A percentile compares a stretch with the other conserved stretches of the same genome.
Evolutionary conservation across 1,139 yeast genomes (phyloP).

Genomic region (Sugiyamaella neomexicana): DNA sequence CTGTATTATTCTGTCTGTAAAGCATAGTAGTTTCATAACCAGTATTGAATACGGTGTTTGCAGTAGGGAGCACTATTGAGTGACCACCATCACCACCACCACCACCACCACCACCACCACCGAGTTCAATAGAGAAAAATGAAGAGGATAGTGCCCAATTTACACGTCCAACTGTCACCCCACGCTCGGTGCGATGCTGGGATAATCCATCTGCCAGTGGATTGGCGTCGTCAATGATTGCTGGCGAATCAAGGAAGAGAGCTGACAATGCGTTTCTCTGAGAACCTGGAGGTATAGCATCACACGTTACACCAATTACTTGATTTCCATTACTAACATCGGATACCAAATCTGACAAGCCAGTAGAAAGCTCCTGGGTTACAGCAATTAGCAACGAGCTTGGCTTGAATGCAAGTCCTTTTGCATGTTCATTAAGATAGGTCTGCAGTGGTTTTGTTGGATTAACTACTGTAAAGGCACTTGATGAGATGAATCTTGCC

Average conservation of each 20-base stretch:
- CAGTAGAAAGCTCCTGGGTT: conserved; percentile 33
- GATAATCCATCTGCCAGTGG: conserved; percentile 19
- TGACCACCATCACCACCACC: too few relatives aligned
- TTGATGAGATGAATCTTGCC: not conserved
- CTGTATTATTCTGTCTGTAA: conserved; percentile 7
- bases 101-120: not conserved
- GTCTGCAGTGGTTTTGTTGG: conserved; percentile 21
- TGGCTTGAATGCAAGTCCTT: conserved; percentile 7
- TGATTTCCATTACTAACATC: conserved; percentile 20
- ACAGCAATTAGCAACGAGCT: conserved; percentile 30
- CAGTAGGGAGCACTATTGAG: conserved; percentile 34
- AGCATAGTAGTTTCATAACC: conserved; percentile 35
- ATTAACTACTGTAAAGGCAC: conserved; percentile 22
- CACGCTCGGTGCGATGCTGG: conserved; percentile 7
- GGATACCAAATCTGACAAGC: conserved; percentile 15
- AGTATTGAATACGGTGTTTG: conserved; percentile 40
- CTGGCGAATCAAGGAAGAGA: conserved; percentile 26
- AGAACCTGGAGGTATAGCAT: conserved; percentile 38
- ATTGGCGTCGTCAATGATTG: conserved; percentile 29
- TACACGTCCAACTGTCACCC: conserved; percentile 24
- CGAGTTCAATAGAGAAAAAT: conserved; percentile 23
- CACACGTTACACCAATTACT: conserved; percentile 36
- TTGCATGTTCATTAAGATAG: conserved; percentile 3
- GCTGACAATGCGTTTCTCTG: conserved; percentile 38
- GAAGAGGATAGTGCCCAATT: conserved; percentile 35